Base-by-base conservation (phyloP, 2,329 filamentous ascomycete genomes). In the Arthrobotrys entomopaga region DNA sequence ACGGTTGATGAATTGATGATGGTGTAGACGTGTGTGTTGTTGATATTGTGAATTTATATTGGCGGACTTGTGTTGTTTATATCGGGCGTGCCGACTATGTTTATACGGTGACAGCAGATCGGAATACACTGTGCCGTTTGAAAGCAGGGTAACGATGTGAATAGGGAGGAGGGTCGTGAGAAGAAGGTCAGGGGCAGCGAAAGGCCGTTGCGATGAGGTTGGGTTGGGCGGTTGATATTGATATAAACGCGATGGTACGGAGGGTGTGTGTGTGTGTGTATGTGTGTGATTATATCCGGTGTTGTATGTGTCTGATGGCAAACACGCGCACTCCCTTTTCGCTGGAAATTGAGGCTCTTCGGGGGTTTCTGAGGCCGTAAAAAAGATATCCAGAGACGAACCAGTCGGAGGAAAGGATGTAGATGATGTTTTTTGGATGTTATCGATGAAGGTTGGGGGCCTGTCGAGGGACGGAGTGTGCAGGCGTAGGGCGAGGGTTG, bases 281-380 rank as follows among this genome's bases (percentile, higher is more conserved):
- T 7, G 29, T 34, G 29, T 34, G 29, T 34, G 29, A 8, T 67
- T 74, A 74, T 74, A 74, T 67, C 63, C 50, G 63, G 46, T 34
- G 57, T 69, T 74, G 57, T 61, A 54, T 67, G 63, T 57, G 52
- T 64, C 40, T 67, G 69, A 73, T 66, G 70, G 70, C 70, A 74
- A 74, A 74, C 70, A 64, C 70, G 70, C 70, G 70, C 70, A 74
- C 70, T 74, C 63, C 61, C 70, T 74, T 66, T 67, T 54, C 57
- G 70, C 50, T 22, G 63, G 42, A 67, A 63, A 67, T 74, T 67
- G 63, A 56, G 46, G 63, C 40, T 63, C 26, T 67, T 65, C 63
- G 29, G 52, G 24, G 50, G 50, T 54, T 20, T 34, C 15, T 58
- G 34, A 29, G 43, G 43, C 26, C 42, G 49, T 40, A 34, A 64